Evolutionary conservation across 139 green algal genomes (phyloP).

Genomic region (Volvox reticuliferus): DNA sequence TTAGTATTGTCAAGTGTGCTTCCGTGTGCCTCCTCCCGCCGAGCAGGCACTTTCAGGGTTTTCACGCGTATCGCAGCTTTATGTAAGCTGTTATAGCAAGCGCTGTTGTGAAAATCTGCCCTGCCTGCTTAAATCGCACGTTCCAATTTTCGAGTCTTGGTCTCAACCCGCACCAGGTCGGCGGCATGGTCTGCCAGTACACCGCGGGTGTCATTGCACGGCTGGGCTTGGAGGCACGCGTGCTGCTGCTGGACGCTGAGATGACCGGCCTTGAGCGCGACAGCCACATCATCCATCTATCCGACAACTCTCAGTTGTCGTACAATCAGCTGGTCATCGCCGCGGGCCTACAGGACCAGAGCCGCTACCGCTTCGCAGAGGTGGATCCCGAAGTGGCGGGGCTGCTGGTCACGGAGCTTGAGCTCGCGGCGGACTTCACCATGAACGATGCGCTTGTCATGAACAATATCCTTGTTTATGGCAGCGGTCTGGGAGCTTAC

Average conservation of each 20-base stretch:
- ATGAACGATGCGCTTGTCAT: conserved; percentile 49
- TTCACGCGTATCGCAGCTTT: too few relatives aligned
- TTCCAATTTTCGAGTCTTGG: too few relatives aligned
- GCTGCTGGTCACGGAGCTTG: conserved; percentile 50
- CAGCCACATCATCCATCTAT: conserved; percentile 59
- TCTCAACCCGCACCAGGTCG: conserved; percentile 15
- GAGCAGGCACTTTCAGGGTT: too few relatives aligned
- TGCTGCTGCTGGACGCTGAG: conserved; percentile 69
- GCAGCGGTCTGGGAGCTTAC: conserved; percentile 59
- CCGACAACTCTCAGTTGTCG: conserved; percentile 51
- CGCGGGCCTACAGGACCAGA: conserved; percentile 60
- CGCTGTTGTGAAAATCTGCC: too few relatives aligned
- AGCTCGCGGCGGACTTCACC: conserved; percentile 61
- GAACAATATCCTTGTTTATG: conserved; percentile 62
- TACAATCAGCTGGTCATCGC: conserved; percentile 74
- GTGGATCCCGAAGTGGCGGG: conserved; percentile 52
- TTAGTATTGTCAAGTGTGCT: too few relatives aligned
- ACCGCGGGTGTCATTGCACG: conserved; percentile 55
- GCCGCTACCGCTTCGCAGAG: conserved; percentile 44
- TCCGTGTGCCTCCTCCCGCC: too few relatives aligned
- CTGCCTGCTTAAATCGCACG: too few relatives aligned
- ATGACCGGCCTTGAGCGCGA: conserved; percentile 66
- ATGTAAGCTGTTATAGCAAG: too few relatives aligned
- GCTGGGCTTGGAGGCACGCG: conserved; percentile 66
- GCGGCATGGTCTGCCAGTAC: conserved; percentile 62